phyloP scores from a whole-genome alignment of 1,139 yeast genomes.

The Candida frijolesensis region DNA sequence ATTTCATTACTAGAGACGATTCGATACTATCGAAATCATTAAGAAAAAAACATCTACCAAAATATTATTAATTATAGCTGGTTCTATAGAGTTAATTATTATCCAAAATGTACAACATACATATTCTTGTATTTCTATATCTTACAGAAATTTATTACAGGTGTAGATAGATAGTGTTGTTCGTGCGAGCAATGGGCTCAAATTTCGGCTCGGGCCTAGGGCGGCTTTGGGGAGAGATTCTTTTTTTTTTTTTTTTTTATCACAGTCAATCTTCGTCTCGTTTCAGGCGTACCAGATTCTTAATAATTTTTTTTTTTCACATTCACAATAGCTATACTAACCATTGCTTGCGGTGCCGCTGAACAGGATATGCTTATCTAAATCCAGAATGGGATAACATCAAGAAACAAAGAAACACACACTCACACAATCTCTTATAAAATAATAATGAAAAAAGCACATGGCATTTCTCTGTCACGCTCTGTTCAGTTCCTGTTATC shows the following conservation, averaged over 20 bases:
- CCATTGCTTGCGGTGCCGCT: background rate
- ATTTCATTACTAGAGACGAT: background rate
- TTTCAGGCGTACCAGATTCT: background rate
- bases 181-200: background rate
- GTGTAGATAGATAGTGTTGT: background rate
- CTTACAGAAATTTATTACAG: background rate
- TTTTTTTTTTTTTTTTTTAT: background rate
- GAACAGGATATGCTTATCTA: background rate
- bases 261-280: background rate
- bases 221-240: background rate
- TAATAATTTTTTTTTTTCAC: background rate
- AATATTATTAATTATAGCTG: background rate
- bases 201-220: background rate
- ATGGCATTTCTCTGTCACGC: background rate
- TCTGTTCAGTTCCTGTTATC: too few species aligned
- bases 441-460: background rate
- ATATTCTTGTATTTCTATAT: background rate
- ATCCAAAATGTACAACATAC: background rate
- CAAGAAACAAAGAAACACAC: background rate
- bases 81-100: slow-evolving; percentile 2
- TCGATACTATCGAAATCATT: background rate
- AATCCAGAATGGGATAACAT: background rate
- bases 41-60: background rate
- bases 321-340: background rate
- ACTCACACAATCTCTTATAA: background rate